A percentile compares a stretch with the other conserved stretches of the same genome.
phyloP scores from a whole-genome alignment of 2,329 filamentous ascomycete species.

The Fusarium chlamydosporum region DNA sequence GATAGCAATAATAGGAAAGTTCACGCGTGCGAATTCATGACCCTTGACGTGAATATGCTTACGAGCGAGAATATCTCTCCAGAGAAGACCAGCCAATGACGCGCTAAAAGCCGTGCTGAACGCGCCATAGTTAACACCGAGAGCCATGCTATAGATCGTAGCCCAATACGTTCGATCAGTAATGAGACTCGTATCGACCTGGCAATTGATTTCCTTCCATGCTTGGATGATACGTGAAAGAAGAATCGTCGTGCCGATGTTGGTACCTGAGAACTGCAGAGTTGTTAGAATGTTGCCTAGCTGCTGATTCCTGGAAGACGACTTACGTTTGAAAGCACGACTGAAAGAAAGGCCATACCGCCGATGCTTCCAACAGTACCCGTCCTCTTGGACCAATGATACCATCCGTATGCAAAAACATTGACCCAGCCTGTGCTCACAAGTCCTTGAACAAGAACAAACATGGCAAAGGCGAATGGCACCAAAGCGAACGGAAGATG shows the following conservation, averaged over 20 bases:
- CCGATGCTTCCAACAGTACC: constrained; percentile 77
- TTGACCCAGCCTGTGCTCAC: constrained; percentile 82
- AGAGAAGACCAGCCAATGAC: constrained; percentile 78
- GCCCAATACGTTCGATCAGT: constrained; percentile 78
- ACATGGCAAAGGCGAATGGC: constrained; percentile 81
- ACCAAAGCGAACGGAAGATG: constrained; percentile 78
- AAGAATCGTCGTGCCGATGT: constrained; percentile 82
- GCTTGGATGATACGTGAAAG: constrained; percentile 78
- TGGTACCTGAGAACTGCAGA: constrained; percentile 78
- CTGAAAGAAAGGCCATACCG: constrained; percentile 80
- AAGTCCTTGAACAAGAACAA: constrained; percentile 78
- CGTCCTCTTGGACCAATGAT: constrained; percentile 78
- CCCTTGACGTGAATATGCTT: constrained; percentile 77
- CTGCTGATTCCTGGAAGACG: rapidly evolving
- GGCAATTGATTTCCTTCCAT: constrained; percentile 72
- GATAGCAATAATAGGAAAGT: constrained; percentile 78
- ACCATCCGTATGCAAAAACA: constrained; percentile 80
- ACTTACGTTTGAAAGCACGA: constrained; percentile 79
- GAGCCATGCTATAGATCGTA: constrained; percentile 80
- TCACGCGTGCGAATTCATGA: constrained; percentile 76
- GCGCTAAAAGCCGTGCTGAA: constrained; percentile 81
- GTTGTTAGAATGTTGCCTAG: not conserved
- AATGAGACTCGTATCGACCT: constrained; percentile 62
- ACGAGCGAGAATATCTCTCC: constrained; percentile 76
- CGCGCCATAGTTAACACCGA: constrained; percentile 81